Evolutionary conservation across 2,329 filamentous ascomycete species (phyloP).

Genomic region (Botryotinia narcissicola): DNA sequence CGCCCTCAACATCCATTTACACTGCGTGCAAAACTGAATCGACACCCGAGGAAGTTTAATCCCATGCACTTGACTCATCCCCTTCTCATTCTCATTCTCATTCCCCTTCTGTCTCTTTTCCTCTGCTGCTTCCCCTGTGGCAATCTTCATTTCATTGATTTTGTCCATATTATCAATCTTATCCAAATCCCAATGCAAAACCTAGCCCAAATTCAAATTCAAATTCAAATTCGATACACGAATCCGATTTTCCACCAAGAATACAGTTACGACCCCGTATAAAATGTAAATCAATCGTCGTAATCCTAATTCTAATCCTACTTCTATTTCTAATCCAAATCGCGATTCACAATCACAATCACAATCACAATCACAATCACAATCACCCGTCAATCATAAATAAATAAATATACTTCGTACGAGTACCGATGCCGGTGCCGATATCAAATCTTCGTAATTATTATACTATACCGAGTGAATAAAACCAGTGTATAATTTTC

Average conservation of each 20-base stretch:
- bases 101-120: background rate
- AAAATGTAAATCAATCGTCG: background rate
- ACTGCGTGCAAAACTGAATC: slow-evolving; percentile 93
- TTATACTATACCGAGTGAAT: background rate
- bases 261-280: no score
- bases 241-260: background rate
- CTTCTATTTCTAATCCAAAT: background rate
- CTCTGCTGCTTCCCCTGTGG: background rate
- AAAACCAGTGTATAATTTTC: background rate
- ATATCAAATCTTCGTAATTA: background rate
- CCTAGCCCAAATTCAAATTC: background rate
- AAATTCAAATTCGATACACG: no score
- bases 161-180: background rate
- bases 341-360: background rate
- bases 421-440: background rate
- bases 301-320: background rate
- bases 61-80: background rate
- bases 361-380: background rate
- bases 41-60: slow-evolving; percentile 61
- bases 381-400: background rate
- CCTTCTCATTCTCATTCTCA: background rate
- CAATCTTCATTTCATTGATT: background rate
- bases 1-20: slow-evolving; percentile 81
- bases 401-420: background rate
- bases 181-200: background rate